phyloP scores from a whole-genome alignment of 2,329 filamentous ascomycete genomes.

The Coccinonectria pachysandricola region DNA sequence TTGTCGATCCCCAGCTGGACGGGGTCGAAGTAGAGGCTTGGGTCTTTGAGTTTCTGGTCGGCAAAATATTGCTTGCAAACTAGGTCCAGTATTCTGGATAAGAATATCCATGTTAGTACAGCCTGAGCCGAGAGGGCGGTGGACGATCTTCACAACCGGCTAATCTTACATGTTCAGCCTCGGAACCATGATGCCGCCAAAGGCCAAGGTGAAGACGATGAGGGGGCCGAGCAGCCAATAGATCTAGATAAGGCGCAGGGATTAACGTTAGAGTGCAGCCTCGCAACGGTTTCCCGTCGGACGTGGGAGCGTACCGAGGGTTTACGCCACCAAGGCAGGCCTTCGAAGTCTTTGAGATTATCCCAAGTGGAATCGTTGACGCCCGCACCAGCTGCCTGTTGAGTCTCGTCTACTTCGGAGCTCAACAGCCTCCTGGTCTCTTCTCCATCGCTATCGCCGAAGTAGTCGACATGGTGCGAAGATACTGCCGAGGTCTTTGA shows the following conservation, averaged over 20 bases:
- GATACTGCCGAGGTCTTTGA: too few species aligned
- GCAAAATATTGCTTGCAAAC: constrained; percentile 77
- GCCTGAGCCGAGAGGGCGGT: too few species aligned
- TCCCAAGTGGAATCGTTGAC: constrained; percentile 29
- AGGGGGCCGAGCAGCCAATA: constrained; percentile 78
- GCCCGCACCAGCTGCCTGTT: constrained; percentile 5
- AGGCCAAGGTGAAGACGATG: constrained; percentile 71
- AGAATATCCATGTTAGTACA: too few species aligned
- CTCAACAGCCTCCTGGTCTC: constrained; percentile 32
- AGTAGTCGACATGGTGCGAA: too few species aligned
- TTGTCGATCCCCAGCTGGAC: constrained; percentile 61
- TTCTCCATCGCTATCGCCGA: too few species aligned
- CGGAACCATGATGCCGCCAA: constrained; percentile 76
- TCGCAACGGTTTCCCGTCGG: constrained; percentile 1
- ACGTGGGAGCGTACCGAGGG: constrained; percentile 48
- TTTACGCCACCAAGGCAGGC: constrained; percentile 49
- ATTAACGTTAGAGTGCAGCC: constrained; percentile 12
- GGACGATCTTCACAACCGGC: background rate
- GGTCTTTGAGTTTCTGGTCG: constrained; percentile 50
- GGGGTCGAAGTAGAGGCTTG: constrained; percentile 49
- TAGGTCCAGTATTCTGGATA: constrained; percentile 58
- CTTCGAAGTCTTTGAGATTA: constrained; percentile 46
- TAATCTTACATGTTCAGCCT: constrained; percentile 63
- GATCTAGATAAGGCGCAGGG: constrained; percentile 46
- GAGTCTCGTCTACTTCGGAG: constrained; percentile 12